A percentile compares a stretch with the other conserved stretches of the same genome.
Conservation (phyloP, 2,329 filamentous ascomycete genomes). For the Hymenoscyphus repandus region DNA sequence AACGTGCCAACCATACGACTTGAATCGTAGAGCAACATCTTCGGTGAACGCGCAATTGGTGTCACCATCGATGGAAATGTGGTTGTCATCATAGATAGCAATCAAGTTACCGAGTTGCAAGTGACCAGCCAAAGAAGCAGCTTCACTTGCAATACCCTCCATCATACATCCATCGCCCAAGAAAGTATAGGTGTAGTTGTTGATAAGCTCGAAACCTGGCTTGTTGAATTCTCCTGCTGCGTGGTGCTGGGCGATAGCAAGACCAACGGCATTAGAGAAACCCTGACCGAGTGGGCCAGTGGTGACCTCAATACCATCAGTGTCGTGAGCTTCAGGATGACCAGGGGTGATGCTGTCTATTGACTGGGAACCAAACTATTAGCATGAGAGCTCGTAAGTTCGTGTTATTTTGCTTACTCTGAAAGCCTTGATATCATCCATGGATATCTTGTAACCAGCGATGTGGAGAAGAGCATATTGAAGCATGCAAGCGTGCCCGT, state of each 20-base stretch:
- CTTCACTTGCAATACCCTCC: constrained; percentile 95
- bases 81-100: constrained; percentile 96
- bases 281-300: constrained; percentile 97
- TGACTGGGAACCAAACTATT: constrained; percentile 31
- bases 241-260: constrained; percentile 94
- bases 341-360: constrained; percentile 79
- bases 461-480: constrained; percentile 98
- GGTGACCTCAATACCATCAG: constrained; percentile 94
- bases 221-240: constrained; percentile 93
- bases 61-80: constrained; percentile 92
- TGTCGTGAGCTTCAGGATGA: constrained; percentile 95
- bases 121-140: constrained; percentile 87
- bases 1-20: constrained; percentile 95
- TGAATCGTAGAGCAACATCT: constrained; percentile 90
- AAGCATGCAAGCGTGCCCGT: constrained; percentile 99
- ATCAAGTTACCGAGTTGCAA: constrained; percentile 97
- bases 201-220: constrained; percentile 81
- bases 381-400: constrained; percentile 4
- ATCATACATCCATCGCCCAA: constrained; percentile 97
- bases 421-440: constrained; percentile 95
- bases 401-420: constrained; percentile 57
- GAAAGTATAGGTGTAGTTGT: constrained; percentile 97
- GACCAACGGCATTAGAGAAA: constrained; percentile 94
- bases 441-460: constrained; percentile 79
- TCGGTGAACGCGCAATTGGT: constrained; percentile 96